Base-by-base conservation (phyloP, 257 asterid species). In the Catharanthus roseus region DNA sequence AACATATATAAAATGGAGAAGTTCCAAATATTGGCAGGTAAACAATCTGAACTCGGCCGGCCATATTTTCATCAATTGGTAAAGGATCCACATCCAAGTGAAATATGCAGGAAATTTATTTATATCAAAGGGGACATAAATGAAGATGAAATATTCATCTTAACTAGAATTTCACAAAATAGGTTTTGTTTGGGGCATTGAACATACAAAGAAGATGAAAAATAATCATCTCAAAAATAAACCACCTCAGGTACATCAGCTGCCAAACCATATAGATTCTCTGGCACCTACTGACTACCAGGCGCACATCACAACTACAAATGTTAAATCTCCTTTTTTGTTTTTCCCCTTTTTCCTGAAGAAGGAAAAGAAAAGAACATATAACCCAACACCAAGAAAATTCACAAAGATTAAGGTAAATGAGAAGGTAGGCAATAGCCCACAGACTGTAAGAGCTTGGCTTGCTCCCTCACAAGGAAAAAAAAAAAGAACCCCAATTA, bases 201-300 rank as follows among this genome's bases (percentile, higher is more conserved):
- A 69, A 51, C 74, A 71, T 49, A 73, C 85, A 42, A 82, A 66
- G 63, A 72, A 75, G 53, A 74, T 72, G 84, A 78, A 81, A 78
- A 81, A 67, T 76, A 53, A 76, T 73, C 73, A 72, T 73, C 75
- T 61, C 41, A 69, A 73, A 67, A 62, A 38, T 33, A 78, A 58
- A 85, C 81, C 96, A 90, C 97, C 97, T 90, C 97, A 72, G 98
- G 91, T 70, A 81, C 86, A 88, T 78, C 91, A 72, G 79, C 33
- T 65, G 79, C 92, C 89, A 79, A 82, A 78, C 78, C 64, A 72
- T 75, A 75, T 75, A 75, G 72, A 80, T 66, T 76, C 79, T 72
- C 80, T 42, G 84, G 86, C 83, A 72, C 77, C 69, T n/a, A n/a
- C n/a, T n/a, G 88, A 86, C 96, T 76, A 83, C 98, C 96, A 92